Evolutionary conservation across 2,329 filamentous ascomycete genomes (phyloP), one percentile per base, ranked within the genome.

Genomic region (Epichloe uncinata): DNA sequence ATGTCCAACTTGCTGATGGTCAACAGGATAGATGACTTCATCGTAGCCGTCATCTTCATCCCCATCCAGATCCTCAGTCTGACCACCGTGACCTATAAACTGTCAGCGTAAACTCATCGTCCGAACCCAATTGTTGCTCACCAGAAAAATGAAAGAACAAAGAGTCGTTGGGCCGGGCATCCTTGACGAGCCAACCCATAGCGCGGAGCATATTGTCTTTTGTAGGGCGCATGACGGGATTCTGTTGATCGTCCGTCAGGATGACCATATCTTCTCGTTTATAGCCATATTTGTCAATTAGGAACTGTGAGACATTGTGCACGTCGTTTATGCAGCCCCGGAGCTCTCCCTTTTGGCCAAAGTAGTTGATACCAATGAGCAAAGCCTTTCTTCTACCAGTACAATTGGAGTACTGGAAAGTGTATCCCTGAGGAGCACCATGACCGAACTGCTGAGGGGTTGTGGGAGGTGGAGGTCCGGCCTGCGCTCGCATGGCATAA

Each of bases 311-410:
- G 66, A 89, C 78, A 63, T 89, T 89, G 68, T 83, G 81, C 35
- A 85, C 82, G 63, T 89, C 85, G 67, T 89, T 89, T 74, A 89
- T 87, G 66, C 85, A 89, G 42, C 85, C 85, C 52, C 80, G 73
- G 48, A 89, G 75, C 71, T 87, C 82, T 45, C 79, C 84, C 84
- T 80, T 68, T 61, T 85, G 81, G 48, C 81, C 79, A 58, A 87
- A 84, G 70, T 89, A 89, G 72, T 89, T 89, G 73, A 89, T 87
- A 48, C 85, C 85, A 54, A 89, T 86, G 50, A 89, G 69, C 50
- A 89, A 69, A 7, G 85, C 85, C 70, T 87, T 87, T 60, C 84
- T 75, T 55, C 75, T 77, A 48, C 85, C 85, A 6, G 79, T 82
- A 64, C 85, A 89, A 62, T 82, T 80, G 50, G 81, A 85, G 70